Base-by-base conservation (phyloP, 2,329 filamentous ascomycete species). In the Decorospora gaudefroyi region DNA sequence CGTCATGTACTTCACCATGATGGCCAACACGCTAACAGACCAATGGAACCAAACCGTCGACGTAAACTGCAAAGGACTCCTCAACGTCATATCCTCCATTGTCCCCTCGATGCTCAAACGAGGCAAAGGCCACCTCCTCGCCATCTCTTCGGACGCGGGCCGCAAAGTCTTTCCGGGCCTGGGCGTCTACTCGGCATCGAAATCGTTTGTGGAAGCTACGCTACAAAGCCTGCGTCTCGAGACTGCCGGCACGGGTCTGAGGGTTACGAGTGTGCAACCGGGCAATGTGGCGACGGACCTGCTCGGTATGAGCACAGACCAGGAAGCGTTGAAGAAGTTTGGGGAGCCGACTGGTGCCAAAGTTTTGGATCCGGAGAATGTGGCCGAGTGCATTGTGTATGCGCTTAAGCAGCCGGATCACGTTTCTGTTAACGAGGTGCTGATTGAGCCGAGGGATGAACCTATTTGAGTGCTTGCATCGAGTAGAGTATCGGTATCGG, bases 1-100 rank as follows among this genome's bases (percentile, higher is more conserved):
- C 23, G 88, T 92, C 64, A 92, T 92, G 88, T 92, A 92, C 74
- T 92, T 84, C 72, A 91, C 88, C 41, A 84, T 91, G 83, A 91
- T 92, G 88, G 82, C 84, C 43, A 91, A 90, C 64, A 79, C 75
- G 11, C 79, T 86, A 52, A 80, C 76, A 0, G 85, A 88, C 4
- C 84, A 92, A 59, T 92, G 88, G 88, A 84, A 90, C 52, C 85
- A 81, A 45, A 91, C 87, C 0, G 87, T 92, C 28, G 88, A 91
- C 59, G 86, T 92, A 56, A 92, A 92, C 74, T 91, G 88, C 82
- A 91, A 91, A 72, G 88, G 88, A 25, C 78, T 92, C 1, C 74
- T 91, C 40, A 79, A 92, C 75, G 85, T 83, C 54, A 76, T 92
- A 3, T 80, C 86, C 0, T 78, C 85, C 1, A 82, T 81, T 0